Evolutionary conservation across 768 basidiomycete genomes (phyloP).

Genomic region (Amanita pallidorosea): DNA sequence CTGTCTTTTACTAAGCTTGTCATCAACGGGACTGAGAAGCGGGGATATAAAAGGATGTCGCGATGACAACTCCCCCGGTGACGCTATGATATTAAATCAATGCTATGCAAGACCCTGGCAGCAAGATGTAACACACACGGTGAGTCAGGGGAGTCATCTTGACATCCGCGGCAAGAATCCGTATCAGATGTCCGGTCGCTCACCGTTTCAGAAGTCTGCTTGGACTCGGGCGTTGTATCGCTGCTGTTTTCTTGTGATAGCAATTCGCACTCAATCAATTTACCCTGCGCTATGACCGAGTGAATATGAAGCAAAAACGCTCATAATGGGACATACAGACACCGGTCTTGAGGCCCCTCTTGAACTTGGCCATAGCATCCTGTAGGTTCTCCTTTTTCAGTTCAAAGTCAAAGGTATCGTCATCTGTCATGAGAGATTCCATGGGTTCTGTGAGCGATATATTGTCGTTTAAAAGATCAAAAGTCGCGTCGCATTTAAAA

Average conservation of each 20-base stretch:
- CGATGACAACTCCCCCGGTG: background rate
- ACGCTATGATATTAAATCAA: background rate
- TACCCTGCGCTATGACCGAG: background rate
- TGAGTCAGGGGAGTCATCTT: background rate
- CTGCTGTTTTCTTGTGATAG: background rate
- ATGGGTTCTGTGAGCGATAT: conserved; percentile 26
- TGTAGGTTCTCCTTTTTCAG: conserved; percentile 14
- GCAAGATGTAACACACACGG: background rate
- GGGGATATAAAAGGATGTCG: background rate
- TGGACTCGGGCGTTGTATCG: background rate
- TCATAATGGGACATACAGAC: background rate
- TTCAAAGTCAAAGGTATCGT: conserved; percentile 28
- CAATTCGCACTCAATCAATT: background rate
- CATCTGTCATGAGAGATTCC: conserved; percentile 17
- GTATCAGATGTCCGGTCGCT: background rate
- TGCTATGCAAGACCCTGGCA: background rate
- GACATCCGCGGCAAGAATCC: background rate
- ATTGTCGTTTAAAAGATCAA: conserved; percentile 42
- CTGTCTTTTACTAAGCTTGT: background rate
- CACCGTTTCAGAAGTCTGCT: background rate
- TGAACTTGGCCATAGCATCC: conserved; percentile 5
- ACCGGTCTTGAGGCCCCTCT: background rate
- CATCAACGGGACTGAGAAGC: background rate
- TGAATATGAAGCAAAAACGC: background rate
- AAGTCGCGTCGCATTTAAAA: conserved; percentile 33